These are phyloP conservation scores for Trypanosoma rangeli DNA, from an alignment of 208 protist genomes.

Conservation along the genomic window DNA sequence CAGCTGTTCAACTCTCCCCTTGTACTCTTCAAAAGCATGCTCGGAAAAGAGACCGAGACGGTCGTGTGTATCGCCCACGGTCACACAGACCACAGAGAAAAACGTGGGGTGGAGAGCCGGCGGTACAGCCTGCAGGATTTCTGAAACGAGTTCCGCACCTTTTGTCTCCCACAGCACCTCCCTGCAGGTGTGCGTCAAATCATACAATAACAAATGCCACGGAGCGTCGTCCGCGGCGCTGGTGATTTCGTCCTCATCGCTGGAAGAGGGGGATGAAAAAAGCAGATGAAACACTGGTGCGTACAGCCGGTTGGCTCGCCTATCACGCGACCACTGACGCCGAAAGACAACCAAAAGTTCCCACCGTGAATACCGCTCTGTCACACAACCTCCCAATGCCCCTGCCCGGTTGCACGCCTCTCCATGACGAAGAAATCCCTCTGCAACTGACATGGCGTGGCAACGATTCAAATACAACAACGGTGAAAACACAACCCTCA, in stretches of 20 bases:
- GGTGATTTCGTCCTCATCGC: slow-evolving; percentile 7
- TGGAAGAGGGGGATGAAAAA: slow-evolving; percentile 34
- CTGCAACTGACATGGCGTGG: slow-evolving; percentile 47
- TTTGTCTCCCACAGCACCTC: slow-evolving; percentile 30
- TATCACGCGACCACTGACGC: slow-evolving; percentile 58
- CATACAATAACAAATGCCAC: slow-evolving; percentile 34
- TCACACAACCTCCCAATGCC: slow-evolving; percentile 25
- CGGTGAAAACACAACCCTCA: neutral
- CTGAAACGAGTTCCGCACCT: slow-evolving; percentile 28
- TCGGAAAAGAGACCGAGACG: slow-evolving; percentile 35
- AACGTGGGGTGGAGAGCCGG: slow-evolving; percentile 19
- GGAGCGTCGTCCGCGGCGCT: neutral
- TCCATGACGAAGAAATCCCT: slow-evolving; percentile 48
- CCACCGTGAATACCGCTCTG: slow-evolving; percentile 41
- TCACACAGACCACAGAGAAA: slow-evolving; percentile 32
- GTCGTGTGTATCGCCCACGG: slow-evolving; percentile 44
- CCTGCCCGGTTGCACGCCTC: slow-evolving; percentile 33
- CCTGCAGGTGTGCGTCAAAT: slow-evolving; percentile 23
- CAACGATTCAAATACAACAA: neutral
- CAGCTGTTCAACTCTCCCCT: slow-evolving; percentile 11
- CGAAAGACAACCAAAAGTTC: slow-evolving; percentile 39
- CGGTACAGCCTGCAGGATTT: slow-evolving; percentile 27
- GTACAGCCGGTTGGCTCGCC: slow-evolving; percentile 34
- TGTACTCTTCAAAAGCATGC: slow-evolving; percentile 36
- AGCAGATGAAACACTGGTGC: slow-evolving; percentile 50